Base-by-base conservation (phyloP, 768 basidiomycete genomes). In the Mycena belliarum region DNA sequence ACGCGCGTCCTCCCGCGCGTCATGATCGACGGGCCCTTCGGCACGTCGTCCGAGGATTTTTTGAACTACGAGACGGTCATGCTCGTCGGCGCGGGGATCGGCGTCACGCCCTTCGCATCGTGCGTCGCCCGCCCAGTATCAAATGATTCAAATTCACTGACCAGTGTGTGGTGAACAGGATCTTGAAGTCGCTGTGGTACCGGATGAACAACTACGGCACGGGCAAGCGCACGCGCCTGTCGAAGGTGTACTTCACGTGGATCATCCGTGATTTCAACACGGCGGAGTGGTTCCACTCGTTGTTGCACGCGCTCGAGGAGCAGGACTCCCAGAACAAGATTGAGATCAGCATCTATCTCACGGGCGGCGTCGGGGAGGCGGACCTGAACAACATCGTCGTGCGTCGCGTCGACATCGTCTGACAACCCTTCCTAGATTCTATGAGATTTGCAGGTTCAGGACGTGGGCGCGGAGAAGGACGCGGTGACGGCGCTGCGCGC, bases 21-120 rank as follows among this genome's bases (percentile, higher is more conserved):
- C 67, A 97, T 97, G 95, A 84, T 98, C 48, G 95, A 98, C 66
- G 95, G 95, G 16, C 95, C 95, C 6, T 98, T 97, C 69, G 95
- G 95, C 15, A 88, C 85, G 59, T 93, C 95, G 10, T 88, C 86
- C 40, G 95, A 98, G 71, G 93, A 95, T 69, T 95, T 91, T 69
- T 77, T 91, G 69, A 93, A 93, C 52, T 95, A 85, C 63, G 94
- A 97, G 75, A 90, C 92, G 1, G 81, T 95, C 33, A 74, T 96
- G 29, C 84, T 97, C 37, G 91, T 95, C 45, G 95, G 93, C 63
- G 94, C 91, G 54, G 96, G 95, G 73, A 98, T 98, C 60, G 95
- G 95, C 65, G 94, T 97, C 33, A 97, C 95, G 0, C 95, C 95
- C 3, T 97, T 98, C 66, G 94, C 95, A 51, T 93, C 91, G 88